phyloP scores from a whole-genome alignment of 176 grass and related monocot genomes.

The Pontederia crassipes region DNA sequence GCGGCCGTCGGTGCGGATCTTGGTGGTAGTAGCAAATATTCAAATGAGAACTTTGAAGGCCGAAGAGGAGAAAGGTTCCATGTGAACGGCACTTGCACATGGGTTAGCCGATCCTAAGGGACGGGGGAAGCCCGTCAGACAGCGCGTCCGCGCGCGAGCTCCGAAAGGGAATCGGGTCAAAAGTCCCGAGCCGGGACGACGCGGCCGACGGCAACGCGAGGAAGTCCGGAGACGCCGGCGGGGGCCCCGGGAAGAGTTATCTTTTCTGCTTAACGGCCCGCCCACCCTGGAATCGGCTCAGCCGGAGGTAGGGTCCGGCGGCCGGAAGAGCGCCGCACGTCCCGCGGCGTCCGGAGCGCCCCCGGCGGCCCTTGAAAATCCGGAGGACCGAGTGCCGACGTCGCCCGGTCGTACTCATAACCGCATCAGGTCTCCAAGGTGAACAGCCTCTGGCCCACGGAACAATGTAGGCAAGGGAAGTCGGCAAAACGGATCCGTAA shows the following conservation, averaged over 20 bases:
- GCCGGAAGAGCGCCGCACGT: too few relatives aligned
- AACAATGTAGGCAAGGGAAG: conserved; percentile 79
- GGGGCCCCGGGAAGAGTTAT: conserved; percentile 35
- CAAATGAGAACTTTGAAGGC: conserved; percentile 67
- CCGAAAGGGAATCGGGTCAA: too few relatives aligned
- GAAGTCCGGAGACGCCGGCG: conserved; percentile 25
- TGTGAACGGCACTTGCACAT: conserved; percentile 61
- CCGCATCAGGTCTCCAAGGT: conserved; percentile 35
- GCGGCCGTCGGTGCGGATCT: conserved; percentile 36
- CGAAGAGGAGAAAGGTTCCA: conserved; percentile 68
- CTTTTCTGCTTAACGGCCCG: conserved; percentile 34
- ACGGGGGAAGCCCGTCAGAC: conserved; percentile 10
- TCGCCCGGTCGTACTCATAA: conserved; percentile 51
- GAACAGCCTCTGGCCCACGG: conserved; percentile 23
- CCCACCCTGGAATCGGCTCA: neutral
- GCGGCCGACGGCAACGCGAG: neutral
- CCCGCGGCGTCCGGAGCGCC: too few relatives aligned
- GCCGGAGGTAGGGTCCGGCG: too few relatives aligned
- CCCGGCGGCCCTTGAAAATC: conserved; percentile 22
- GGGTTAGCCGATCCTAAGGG: conserved; percentile 49
- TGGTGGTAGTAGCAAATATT: conserved; percentile 63
- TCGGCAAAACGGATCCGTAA: conserved; percentile 77
- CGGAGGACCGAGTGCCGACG: conserved; percentile 52
- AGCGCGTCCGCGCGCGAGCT: too few relatives aligned
- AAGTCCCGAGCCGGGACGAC: too few relatives aligned